These are phyloP conservation scores for Pichia terricola DNA, from an alignment of 1,139 yeast genomes.

Conservation along the genomic window DNA sequence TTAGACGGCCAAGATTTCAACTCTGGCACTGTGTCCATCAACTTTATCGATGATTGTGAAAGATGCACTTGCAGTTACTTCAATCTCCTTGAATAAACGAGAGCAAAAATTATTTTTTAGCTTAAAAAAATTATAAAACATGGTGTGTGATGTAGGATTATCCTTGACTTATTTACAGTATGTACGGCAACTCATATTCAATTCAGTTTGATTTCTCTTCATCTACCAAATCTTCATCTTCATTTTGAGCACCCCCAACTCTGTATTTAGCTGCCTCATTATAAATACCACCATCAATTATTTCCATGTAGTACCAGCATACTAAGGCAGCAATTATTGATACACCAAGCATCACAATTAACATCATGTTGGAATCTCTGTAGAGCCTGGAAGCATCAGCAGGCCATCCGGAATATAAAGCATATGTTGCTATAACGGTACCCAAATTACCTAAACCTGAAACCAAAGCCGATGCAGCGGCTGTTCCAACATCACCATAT, in stretches of 20 bases:
- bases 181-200: no score
- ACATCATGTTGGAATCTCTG: conserved; percentile 72
- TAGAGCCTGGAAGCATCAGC: conserved; percentile 54
- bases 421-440: conserved; percentile 77
- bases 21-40: no score
- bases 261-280: conserved; percentile 2
- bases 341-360: conserved; percentile 66
- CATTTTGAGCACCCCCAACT: background rate
- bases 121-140: no score
- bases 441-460: conserved; percentile 84
- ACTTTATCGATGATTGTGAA: no score
- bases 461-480: conserved; percentile 74
- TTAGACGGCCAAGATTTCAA: no score
- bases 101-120: no score
- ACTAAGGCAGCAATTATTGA: conserved; percentile 45
- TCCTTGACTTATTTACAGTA: no score
- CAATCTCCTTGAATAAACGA: no score
- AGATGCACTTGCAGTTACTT: no score
- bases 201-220: no score
- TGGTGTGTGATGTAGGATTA: no score
- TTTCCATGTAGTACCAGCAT: conserved; percentile 15
- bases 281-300: conserved; percentile 11
- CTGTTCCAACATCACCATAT: conserved; percentile 80
- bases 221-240: no score
- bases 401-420: conserved; percentile 83